Evolutionary conservation across 2,329 filamentous ascomycete genomes (phyloP), one percentile per base, ranked within the genome.

Genomic region (Hypoxylon sp.): DNA sequence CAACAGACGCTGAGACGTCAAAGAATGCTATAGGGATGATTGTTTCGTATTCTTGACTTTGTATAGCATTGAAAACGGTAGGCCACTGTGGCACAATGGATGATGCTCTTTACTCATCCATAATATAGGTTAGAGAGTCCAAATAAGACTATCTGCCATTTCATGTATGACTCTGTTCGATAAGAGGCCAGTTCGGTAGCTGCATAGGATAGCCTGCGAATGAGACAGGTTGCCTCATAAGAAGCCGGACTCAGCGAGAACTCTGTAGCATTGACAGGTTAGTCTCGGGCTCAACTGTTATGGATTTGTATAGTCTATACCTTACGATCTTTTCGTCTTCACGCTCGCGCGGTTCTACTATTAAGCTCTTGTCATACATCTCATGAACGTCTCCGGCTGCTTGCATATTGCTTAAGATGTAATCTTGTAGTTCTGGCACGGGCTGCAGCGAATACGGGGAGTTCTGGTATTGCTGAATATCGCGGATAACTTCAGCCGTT

Each of bases 261-360:
- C 87, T 81, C 87, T 89, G 77, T 74, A 71, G 58, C 71, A 71
- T 64, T 57, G 48, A 59, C 74, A 69, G 71, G 72, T 75, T 63
- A 77, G 72, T 67, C 39, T 42, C 50, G 64, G 53, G 13, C 13
- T 46, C 48, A 33, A 26, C 46, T 4, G 17, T n/a, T 19, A n/a
- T 10, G 29, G 14, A 14, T 50, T 19, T 35, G 19, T 53, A 13
- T 19, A 9, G 22, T 54, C 58, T 88, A 77, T 90, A 97, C 94
- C 96, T 97, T 79, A 97, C 95, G 86, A 99, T 98, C 87, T 98
- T 98, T 84, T 99, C 96, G 79, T 99, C 96, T 84, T 99, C 96
- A 76, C 96, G 89, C 84, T 99, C 96, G 76, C 96, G 89, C 70
- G 96, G 96, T 80, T 99, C 96, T 67, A 99, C 91, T 77, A 91